Percentiles rank a stretch among this genome's conserved stretches.
Evolutionary conservation across 495 filamentous ascomycete genomes (phyloP).

Genomic region (Aspergillus avenaceus): DNA sequence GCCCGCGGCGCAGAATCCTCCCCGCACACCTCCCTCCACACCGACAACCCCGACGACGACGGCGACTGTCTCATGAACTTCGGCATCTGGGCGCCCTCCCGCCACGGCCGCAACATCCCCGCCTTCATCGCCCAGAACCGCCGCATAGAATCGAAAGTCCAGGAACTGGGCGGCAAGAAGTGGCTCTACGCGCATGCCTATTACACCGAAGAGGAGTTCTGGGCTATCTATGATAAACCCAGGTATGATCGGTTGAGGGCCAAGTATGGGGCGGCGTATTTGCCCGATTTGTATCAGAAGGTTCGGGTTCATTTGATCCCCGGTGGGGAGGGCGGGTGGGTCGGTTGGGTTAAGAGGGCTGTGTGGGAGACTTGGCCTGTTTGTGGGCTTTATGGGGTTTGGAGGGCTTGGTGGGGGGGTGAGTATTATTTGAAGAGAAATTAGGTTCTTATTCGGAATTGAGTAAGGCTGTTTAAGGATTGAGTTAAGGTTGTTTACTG

Average conservation of each 20-base stretch:
- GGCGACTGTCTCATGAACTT: conserved; percentile 45
- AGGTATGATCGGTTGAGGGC: conserved; percentile 45
- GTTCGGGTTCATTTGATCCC: conserved; percentile 29
- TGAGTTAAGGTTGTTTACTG: too few species aligned
- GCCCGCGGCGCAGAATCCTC: neutral
- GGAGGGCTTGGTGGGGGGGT: conserved; percentile 21
- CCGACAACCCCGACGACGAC: conserved; percentile 4
- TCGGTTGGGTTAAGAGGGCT: conserved; percentile 8
- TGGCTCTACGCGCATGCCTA: conserved; percentile 57
- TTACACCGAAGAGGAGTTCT: conserved; percentile 53
- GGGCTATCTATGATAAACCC: conserved; percentile 47
- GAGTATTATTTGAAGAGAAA: conserved; percentile 18
- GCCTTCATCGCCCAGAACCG: conserved; percentile 56
- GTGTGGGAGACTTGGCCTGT: conserved; percentile 23
- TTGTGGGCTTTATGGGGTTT: conserved; percentile 21
- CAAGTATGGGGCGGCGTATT: conserved; percentile 44
- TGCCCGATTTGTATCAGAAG: conserved; percentile 53
- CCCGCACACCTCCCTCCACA: neutral
- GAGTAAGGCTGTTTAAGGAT: too few species aligned
- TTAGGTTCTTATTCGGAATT: too few species aligned
- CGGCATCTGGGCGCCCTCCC: conserved; percentile 49
- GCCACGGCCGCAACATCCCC: conserved; percentile 7
- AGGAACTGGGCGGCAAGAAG: conserved; percentile 60
- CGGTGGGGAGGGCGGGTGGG: neutral
- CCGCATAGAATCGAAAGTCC: conserved; percentile 59